Conservation (phyloP, 1,139 yeast genomes). For the Saccharomyces hybrid region DNA sequence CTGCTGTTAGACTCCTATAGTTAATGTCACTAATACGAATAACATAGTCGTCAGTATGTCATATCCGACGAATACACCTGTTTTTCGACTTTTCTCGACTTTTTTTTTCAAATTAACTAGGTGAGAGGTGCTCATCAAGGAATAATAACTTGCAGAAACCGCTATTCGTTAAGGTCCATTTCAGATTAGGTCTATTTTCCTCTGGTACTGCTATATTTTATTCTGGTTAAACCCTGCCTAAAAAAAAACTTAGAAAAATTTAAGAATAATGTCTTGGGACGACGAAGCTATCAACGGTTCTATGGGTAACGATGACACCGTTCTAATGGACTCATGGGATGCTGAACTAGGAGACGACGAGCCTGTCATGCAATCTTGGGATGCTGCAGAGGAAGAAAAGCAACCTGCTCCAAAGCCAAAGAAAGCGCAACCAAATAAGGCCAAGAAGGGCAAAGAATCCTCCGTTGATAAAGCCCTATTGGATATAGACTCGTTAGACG, state of each 20-base stretch:
- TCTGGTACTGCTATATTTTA: too few species aligned
- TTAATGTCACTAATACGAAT: not conserved
- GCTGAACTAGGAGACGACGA: constrained; percentile 58
- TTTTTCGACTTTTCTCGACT: not conserved
- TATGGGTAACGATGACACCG: constrained; percentile 37
- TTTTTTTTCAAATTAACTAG: not conserved
- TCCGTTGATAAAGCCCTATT: constrained; percentile 33
- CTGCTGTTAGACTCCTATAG: not conserved
- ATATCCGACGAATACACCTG: not conserved
- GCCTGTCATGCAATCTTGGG: constrained; percentile 83
- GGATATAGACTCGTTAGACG: constrained; percentile 61
- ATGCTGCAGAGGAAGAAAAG: constrained; percentile 45
- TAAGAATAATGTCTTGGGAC: too few species aligned
- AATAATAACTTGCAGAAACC: not conserved
- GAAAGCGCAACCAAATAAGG: constrained; percentile 31
- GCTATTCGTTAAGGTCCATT: not conserved
- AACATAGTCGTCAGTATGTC: not conserved
- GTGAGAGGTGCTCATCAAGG: not conserved
- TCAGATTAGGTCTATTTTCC: not conserved
- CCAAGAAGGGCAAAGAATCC: constrained; percentile 16
- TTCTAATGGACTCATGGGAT: constrained; percentile 69
- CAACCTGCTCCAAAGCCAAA: constrained; percentile 35
- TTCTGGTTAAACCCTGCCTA: too few species aligned
- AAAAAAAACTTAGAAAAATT: too few species aligned
- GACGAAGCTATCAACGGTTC: constrained; percentile 86